Conservation (phyloP, 257 asterid genomes). For the Misopates orontium region DNA sequence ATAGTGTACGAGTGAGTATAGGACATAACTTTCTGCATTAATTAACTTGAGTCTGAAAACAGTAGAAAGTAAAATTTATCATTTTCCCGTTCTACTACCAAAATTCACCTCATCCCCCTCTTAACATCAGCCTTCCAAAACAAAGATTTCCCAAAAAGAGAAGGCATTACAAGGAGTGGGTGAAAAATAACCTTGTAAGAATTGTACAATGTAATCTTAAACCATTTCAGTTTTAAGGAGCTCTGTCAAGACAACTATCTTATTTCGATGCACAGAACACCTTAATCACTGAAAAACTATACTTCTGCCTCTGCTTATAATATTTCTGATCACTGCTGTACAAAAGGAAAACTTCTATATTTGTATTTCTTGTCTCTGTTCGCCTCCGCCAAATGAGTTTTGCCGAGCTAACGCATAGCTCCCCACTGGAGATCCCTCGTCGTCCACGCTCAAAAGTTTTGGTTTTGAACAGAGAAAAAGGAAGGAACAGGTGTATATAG, state of each 20-base stretch:
- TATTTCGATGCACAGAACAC: too few species aligned
- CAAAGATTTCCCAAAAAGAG: background rate
- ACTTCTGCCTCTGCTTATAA: constrained; percentile 18
- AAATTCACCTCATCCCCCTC: background rate
- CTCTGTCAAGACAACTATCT: background rate
- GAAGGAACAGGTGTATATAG: constrained; percentile 79
- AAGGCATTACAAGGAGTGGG: constrained; percentile 2
- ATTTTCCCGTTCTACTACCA: background rate
- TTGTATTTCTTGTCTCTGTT: constrained; percentile 43
- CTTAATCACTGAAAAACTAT: constrained; percentile 18
- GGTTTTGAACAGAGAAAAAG: constrained; percentile 90
- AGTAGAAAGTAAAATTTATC: background rate
- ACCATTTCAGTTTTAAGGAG: too few species aligned
- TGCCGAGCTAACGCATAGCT: constrained; percentile 72
- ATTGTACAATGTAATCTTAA: background rate
- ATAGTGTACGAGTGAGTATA: background rate
- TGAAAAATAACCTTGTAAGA: background rate
- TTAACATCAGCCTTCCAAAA: too few species aligned
- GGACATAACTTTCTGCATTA: background rate
- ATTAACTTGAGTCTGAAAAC: background rate
- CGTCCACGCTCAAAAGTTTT: constrained; percentile 41
- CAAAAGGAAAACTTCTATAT: constrained; percentile 16
- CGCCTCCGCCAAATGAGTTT: constrained; percentile 48
- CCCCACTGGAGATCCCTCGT: constrained; percentile 44
- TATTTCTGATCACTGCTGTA: constrained; percentile 16